These are phyloP conservation scores for Wickerhamiella musiphila DNA, from an alignment of 805 yeast species.

Conservation along the genomic window DNA sequence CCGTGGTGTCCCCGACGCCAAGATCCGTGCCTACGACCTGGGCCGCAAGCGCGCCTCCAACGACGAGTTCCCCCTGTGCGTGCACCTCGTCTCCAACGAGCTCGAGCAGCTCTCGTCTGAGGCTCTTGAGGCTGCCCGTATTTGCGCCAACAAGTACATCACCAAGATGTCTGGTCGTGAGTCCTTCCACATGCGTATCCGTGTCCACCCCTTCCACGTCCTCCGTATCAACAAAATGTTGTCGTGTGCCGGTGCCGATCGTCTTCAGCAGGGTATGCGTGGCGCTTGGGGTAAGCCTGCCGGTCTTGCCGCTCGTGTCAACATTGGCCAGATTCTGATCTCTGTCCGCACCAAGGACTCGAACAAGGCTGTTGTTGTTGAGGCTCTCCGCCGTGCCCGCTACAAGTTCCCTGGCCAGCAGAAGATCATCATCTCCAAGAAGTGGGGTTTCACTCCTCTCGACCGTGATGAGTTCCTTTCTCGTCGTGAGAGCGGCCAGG, in stretches of 20 bases:
- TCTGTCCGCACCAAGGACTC: conserved; percentile 97
- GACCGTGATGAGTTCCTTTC: conserved; percentile 93
- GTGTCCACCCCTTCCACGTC: conserved; percentile 99
- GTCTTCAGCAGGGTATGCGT: conserved; percentile 99
- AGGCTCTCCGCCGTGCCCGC: conserved; percentile 99
- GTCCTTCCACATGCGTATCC: conserved; percentile 98
- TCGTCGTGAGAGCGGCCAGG: conserved; percentile 94
- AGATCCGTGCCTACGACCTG: conserved; percentile 97
- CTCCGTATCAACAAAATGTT: conserved; percentile 99
- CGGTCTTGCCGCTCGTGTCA: conserved; percentile 98
- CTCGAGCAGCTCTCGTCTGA: conserved; percentile 97
- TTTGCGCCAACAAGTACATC: conserved; percentile 98
- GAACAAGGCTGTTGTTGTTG: conserved; percentile 94
- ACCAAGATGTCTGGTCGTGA: conserved; percentile 97
- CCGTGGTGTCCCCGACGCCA: conserved; percentile 99
- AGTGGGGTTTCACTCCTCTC: conserved; percentile 99
- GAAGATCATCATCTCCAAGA: conserved; percentile 96
- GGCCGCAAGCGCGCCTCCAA: conserved; percentile 99
- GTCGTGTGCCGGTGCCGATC: conserved; percentile 99
- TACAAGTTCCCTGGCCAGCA: conserved; percentile 99
- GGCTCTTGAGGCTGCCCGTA: conserved; percentile 99
- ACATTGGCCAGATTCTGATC: conserved; percentile 95
- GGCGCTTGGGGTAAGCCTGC: conserved; percentile 99
- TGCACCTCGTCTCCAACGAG: conserved; percentile 98
- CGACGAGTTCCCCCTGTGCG: conserved; percentile 98